Evolutionary conservation across 768 basidiomycete species (phyloP), one percentile per base, ranked within the genome.

Genomic region (Amanita polypyramis): DNA sequence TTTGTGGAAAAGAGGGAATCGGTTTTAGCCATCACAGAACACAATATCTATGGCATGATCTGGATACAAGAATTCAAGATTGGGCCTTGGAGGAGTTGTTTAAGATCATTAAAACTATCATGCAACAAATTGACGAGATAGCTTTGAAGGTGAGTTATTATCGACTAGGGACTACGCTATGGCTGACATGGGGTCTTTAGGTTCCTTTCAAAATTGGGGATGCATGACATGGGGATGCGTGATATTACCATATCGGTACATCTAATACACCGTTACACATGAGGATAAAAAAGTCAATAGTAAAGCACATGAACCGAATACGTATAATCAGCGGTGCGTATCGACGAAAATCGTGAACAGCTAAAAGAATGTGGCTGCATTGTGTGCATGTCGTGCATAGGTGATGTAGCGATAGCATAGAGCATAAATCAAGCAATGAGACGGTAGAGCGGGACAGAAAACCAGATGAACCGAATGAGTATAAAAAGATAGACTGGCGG

Each of bases 381-480:
- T 27, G 32, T 6, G 12, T n/a, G 29, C n/a, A n/a, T n/a, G n/a
- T n/a, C n/a, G 36, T 38, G 36, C n/a, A 25, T 15, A 14, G 36
- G 12, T 19, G 12, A 27, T 20, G 38, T 30, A 46, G 17, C 20
- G 37, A 48, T 47, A 47, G 46, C 46, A 47, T 47, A 47, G 33
- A 29, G 7, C 46, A 48, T 48, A 49, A 49, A 42, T 41, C 27
- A 49, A 42, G 47, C 47, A 49, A 33, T 19, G 27, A n/a, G 6
- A n/a, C 20, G 9, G 30, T 9, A 25, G 21, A 4, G 15, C 7
- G 25, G 10, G 29, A 47, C n/a, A 39, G 45, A 4, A 25, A 36
- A 19, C 21, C 10, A n/a, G 9, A 15, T 11, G 15, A 29, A n/a
- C n/a, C n/a, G n/a, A n/a, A n/a, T n/a, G n/a, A n/a, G n/a, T n/a